Conservation (phyloP, 1,284 basidiomycete genomes). For the Fereydounia khargensis region DNA sequence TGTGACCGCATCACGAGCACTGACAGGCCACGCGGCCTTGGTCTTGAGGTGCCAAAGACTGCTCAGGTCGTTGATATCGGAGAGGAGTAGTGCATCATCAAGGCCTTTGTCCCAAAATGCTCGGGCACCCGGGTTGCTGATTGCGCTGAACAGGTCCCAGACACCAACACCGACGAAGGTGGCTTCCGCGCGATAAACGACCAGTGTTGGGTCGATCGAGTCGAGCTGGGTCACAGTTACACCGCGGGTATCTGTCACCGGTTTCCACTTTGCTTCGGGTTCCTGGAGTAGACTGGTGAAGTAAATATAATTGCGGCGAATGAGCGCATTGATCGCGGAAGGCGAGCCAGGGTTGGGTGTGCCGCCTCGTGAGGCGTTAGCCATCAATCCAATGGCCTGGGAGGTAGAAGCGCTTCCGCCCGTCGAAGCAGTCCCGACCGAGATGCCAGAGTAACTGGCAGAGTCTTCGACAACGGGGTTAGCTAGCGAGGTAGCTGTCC, state of each 20-base stretch:
- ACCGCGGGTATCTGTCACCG: slow-evolving; percentile 76
- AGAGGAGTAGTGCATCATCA: slow-evolving; percentile 78
- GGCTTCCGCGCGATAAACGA: slow-evolving; percentile 93
- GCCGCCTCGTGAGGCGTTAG: slow-evolving; percentile 65
- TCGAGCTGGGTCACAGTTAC: slow-evolving; percentile 81
- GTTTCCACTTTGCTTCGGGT: slow-evolving; percentile 95
- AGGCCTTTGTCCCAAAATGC: slow-evolving; percentile 85
- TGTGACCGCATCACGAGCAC: slow-evolving; percentile 80
- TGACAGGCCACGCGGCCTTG: slow-evolving; percentile 44
- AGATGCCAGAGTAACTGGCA: slow-evolving; percentile 41
- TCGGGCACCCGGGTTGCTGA: slow-evolving; percentile 78
- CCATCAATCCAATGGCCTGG: slow-evolving; percentile 5
- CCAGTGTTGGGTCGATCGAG: slow-evolving; percentile 93
- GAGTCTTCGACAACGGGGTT: slow-evolving; percentile 26
- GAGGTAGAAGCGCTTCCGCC: slow-evolving; percentile 17
- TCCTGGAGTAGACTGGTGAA: slow-evolving; percentile 96
- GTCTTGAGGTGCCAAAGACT: slow-evolving; percentile 60
- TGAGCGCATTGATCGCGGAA: slow-evolving; percentile 68
- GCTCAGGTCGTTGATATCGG: slow-evolving; percentile 75
- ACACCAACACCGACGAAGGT: slow-evolving; percentile 94
- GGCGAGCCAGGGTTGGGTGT: slow-evolving; percentile 24
- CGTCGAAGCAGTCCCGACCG: slow-evolving; percentile 28
- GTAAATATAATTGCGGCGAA: slow-evolving; percentile 90
- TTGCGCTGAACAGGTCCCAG: slow-evolving; percentile 91
- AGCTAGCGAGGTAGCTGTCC: slow-evolving; percentile 11